Evolutionary conservation across 345 rosid genomes (phyloP).

Genomic region (Fremontodendron californicum): DNA sequence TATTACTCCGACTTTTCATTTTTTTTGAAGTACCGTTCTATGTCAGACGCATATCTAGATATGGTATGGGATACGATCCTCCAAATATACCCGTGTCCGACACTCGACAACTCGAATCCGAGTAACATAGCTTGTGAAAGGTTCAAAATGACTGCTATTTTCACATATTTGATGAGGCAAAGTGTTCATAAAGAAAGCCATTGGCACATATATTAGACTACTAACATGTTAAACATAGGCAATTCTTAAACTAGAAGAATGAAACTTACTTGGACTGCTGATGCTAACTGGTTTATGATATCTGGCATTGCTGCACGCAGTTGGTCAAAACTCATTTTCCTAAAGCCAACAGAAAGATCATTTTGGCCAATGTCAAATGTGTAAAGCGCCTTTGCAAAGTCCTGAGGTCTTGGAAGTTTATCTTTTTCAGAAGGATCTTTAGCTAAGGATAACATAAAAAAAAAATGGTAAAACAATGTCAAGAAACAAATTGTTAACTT

Average conservation of each 20-base stretch:
- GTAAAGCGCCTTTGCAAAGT: conserved; percentile 75
- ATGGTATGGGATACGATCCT: too few relatives aligned
- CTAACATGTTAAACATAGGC: background rate
- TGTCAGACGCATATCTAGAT: too few relatives aligned
- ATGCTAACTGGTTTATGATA: conserved; percentile 63
- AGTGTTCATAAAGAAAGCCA: background rate
- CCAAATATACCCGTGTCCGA: too few relatives aligned
- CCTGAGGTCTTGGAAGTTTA: conserved; percentile 69
- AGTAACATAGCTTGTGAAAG: too few relatives aligned
- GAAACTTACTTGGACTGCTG: conserved; percentile 73
- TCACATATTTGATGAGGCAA: background rate
- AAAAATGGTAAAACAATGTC: background rate
- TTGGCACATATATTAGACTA: background rate
- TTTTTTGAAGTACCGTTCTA: too few relatives aligned
- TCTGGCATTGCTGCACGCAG: conserved; percentile 68
- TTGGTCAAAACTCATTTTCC: conserved; percentile 65
- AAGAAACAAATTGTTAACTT: background rate
- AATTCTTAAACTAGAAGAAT: background rate
- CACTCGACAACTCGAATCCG: too few relatives aligned
- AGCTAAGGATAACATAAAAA: conserved; percentile 30
- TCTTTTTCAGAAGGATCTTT: conserved; percentile 42
- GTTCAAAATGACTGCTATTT: background rate
- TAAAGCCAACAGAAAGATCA: conserved; percentile 82
- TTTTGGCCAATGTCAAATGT: conserved; percentile 95
- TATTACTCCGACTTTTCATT: too few relatives aligned